A percentile compares a stretch with the other conserved stretches of the same genome.
phyloP scores from a whole-genome alignment of 208 protist species.

The Leishmania gerbilli region DNA sequence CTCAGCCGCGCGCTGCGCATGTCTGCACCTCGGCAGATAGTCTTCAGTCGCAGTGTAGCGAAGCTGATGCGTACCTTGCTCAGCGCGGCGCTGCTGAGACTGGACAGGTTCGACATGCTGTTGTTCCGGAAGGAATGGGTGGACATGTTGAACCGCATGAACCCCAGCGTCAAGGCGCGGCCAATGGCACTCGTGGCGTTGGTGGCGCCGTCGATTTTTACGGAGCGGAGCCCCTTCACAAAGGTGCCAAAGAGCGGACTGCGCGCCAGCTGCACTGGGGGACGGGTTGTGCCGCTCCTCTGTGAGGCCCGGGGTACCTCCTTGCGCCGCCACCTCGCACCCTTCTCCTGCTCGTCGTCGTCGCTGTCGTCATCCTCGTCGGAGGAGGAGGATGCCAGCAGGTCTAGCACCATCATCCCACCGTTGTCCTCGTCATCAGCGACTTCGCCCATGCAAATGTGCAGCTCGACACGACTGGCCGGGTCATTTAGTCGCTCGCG shows the following conservation, averaged over 20 bases:
- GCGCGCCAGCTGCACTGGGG: constrained; percentile 13
- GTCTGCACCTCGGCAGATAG: constrained; percentile 13
- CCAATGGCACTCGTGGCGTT: neutral
- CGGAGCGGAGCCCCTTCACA: constrained; percentile 6
- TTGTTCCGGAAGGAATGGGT: constrained; percentile 5
- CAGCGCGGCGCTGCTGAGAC: neutral
- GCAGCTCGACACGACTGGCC: constrained; percentile 16
- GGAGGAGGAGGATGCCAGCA: constrained; percentile 3
- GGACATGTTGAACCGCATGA: constrained; percentile 21
- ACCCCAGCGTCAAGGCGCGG: constrained; percentile 13
- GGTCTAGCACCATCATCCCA: constrained; percentile 2
- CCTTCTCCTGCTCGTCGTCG: neutral
- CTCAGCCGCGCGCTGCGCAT: constrained; percentile 19
- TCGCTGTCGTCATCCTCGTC: neutral
- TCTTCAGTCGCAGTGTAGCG: constrained; percentile 19
- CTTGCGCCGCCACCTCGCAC: neutral
- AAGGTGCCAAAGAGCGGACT: constrained; percentile 28
- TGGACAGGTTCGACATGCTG: constrained; percentile 1
- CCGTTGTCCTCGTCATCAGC: neutral
- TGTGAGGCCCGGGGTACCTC: neutral
- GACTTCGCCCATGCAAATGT: constrained; percentile 22
- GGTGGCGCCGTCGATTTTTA: constrained; percentile 3
- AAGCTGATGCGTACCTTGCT: constrained; percentile 18
- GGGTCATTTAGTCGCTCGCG: constrained; percentile 9
- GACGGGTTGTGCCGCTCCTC: neutral